These are phyloP conservation scores for Cercospora nicotianae DNA, from an alignment of 2,329 filamentous ascomycete species.

Conservation along the genomic window DNA sequence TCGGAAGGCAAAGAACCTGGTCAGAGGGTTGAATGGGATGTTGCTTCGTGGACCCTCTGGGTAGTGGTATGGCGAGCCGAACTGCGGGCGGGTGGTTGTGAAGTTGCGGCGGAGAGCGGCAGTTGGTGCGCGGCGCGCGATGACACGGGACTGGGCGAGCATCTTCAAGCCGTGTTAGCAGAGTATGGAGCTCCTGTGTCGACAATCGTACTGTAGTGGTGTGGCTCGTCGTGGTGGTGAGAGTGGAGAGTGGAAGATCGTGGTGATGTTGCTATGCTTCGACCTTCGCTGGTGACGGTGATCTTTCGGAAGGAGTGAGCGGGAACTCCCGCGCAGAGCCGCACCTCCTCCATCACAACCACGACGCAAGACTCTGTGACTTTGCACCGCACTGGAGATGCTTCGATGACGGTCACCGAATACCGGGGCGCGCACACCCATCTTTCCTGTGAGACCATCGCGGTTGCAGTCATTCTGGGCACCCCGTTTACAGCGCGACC, in stretches of 20 bases:
- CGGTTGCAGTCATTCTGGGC: too few relatives aligned
- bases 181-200: neutral
- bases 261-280: neutral
- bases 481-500: too few relatives aligned
- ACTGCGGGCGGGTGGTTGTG: slow-evolving; percentile 81
- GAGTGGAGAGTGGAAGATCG: neutral
- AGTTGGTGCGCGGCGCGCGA: slow-evolving; percentile 61
- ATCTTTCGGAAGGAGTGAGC: slow-evolving; percentile 2
- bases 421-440: too few relatives aligned
- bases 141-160: slow-evolving; percentile 33
- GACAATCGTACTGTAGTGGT: slow-evolving; percentile 5
- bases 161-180: slow-evolving; percentile 28
- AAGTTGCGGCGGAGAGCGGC: slow-evolving; percentile 81
- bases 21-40: slow-evolving; percentile 95
- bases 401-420: too few relatives aligned
- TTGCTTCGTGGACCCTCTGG: slow-evolving; percentile 93
- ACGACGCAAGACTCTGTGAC: too few relatives aligned
- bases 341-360: too few relatives aligned
- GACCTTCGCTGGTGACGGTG: slow-evolving; percentile 4
- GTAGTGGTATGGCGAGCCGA: slow-evolving; percentile 95
- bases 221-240: neutral
- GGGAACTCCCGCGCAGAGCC: neutral
- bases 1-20: slow-evolving; percentile 75
- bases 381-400: too few relatives aligned
- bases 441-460: too few relatives aligned